These are phyloP conservation scores for Xerocomus amazonicus DNA, from an alignment of 1,284 basidiomycete genomes.

Conservation along the genomic window DNA sequence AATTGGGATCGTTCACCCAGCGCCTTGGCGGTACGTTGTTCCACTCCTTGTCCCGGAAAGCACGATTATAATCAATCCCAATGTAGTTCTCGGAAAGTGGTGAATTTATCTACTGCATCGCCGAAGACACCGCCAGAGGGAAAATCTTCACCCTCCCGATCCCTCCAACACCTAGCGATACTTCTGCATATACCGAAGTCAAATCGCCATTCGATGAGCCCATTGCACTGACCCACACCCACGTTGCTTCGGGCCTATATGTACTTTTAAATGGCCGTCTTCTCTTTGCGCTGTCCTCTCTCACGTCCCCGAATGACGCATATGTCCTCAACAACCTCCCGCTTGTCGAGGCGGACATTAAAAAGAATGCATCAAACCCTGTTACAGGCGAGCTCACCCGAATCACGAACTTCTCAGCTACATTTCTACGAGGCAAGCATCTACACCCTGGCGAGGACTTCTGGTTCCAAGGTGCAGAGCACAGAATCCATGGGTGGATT, in stretches of 20 bases:
- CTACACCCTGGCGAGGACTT: constrained; percentile 71
- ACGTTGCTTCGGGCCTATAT: constrained; percentile 59
- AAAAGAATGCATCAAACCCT: constrained; percentile 25
- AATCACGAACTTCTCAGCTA: constrained; percentile 59
- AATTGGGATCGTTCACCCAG: constrained; percentile 81
- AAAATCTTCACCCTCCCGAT: constrained; percentile 72
- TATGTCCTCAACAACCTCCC: constrained; percentile 55
- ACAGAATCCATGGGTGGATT: constrained; percentile 78
- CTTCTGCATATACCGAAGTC: constrained; percentile 49
- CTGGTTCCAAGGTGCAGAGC: constrained; percentile 80
- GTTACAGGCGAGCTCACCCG: constrained; percentile 42
- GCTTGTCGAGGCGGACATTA: constrained; percentile 38
- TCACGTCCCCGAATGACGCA: constrained; percentile 72
- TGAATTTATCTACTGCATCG: constrained; percentile 66
- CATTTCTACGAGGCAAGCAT: constrained; percentile 52
- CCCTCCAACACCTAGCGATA: constrained; percentile 54
- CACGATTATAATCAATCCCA: background rate
- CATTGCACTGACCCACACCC: constrained; percentile 52
- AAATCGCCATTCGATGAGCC: constrained; percentile 50
- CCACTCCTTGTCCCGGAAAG: background rate
- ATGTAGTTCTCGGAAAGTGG: constrained; percentile 71
- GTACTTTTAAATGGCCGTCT: constrained; percentile 56
- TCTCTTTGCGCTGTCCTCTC: constrained; percentile 64
- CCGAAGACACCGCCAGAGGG: constrained; percentile 69
- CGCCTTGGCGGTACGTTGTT: constrained; percentile 21